Evolutionary conservation across 202 grass and related monocot species (phyloP).

Genomic region (Zizania palustris): DNA sequence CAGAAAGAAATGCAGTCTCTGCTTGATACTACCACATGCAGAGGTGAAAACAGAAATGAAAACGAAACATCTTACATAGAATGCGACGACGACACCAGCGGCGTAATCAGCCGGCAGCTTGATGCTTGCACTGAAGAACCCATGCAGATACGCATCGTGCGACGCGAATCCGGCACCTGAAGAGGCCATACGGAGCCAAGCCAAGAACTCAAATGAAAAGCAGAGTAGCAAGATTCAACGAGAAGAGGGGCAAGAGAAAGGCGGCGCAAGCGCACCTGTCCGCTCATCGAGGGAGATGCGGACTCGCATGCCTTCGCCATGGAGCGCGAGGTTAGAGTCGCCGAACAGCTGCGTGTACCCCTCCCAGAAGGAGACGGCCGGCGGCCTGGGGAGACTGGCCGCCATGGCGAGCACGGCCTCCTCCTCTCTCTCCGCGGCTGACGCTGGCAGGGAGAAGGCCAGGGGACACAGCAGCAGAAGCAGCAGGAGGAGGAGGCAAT

Average conservation of each 20-base stretch:
- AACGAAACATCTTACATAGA: conserved; percentile 14
- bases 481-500: background rate
- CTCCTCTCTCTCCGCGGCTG: background rate
- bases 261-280: conserved; percentile 23
- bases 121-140: conserved; percentile 45
- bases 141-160: conserved; percentile 34
- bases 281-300: conserved; percentile 39
- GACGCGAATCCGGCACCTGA: conserved; percentile 44
- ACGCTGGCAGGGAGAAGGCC: background rate
- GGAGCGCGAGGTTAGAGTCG: conserved; percentile 41
- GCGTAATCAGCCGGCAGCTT: conserved; percentile 43
- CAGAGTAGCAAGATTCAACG: conserved; percentile 13
- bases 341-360: conserved; percentile 43
- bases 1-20: background rate
- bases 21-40: background rate
- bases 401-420: conserved; percentile 4
- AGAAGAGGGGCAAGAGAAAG: background rate
- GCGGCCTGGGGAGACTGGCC: background rate
- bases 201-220: background rate
- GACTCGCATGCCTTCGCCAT: conserved; percentile 26
- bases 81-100: conserved; percentile 48
- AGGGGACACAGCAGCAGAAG: background rate
- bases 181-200: background rate
- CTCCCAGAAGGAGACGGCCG: conserved; percentile 24
- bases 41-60: background rate